Percentiles rank a stretch among this genome's conserved stretches.
Conservation (phyloP, 352 stramenopile species). For the Phytophthora cajani region DNA sequence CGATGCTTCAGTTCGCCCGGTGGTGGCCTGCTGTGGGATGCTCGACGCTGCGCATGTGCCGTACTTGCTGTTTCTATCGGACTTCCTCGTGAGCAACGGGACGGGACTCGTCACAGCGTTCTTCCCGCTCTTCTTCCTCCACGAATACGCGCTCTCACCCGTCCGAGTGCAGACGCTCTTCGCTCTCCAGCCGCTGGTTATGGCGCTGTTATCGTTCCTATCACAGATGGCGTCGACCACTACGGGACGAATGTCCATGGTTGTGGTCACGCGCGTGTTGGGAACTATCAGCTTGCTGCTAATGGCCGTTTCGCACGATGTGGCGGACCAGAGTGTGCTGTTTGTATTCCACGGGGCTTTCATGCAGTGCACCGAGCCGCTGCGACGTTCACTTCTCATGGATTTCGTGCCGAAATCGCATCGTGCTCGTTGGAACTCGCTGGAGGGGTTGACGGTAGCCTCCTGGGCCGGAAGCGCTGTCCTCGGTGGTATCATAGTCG, state of each 20-base stretch:
- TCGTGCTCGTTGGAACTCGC: constrained; percentile 73
- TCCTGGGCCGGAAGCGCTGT: constrained; percentile 72
- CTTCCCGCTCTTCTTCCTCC: constrained; percentile 72
- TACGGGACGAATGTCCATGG: constrained; percentile 59
- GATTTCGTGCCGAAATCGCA: constrained; percentile 71
- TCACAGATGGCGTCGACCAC: constrained; percentile 48
- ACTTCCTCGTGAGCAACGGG: constrained; percentile 77
- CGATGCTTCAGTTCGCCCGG: constrained; percentile 1
- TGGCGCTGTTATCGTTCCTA: constrained; percentile 50
- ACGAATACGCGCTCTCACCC: constrained; percentile 61
- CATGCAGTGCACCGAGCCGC: constrained; percentile 67
- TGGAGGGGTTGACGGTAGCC: constrained; percentile 70
- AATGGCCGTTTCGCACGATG: constrained; percentile 48
- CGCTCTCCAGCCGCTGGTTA: constrained; percentile 54
- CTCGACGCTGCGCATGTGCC: constrained; percentile 56
- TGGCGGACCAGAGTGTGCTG: constrained; percentile 47
- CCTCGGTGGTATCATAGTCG: constrained; percentile 66
- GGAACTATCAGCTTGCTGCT: constrained; percentile 50
- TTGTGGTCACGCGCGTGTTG: constrained; percentile 51
- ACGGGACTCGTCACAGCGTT: constrained; percentile 64
- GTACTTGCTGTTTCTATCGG: constrained; percentile 64
- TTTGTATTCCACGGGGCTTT: constrained; percentile 63
- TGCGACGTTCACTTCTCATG: constrained; percentile 78
- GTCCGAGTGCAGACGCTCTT: constrained; percentile 67
- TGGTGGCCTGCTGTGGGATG: constrained; percentile 40